Base-by-base conservation (phyloP, 164 flowering plant species). In the Aristolochia californica region DNA sequence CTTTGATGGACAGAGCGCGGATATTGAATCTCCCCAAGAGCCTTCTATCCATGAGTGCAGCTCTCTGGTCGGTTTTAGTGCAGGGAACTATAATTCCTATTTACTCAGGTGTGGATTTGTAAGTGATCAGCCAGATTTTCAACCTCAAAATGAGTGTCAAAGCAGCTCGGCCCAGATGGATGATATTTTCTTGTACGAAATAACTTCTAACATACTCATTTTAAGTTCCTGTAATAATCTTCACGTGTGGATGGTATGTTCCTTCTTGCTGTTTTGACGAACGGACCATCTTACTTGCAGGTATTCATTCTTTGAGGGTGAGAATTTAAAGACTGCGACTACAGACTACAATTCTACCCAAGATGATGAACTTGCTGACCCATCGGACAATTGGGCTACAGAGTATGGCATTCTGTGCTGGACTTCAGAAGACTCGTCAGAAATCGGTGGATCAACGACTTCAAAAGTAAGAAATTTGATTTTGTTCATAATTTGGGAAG, bases 161-260 rank as follows among this genome's bases (percentile, higher is more conserved):
- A 34, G 45, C 34, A 13, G 21, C 22, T 62, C 75, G 25, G 63
- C 62, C 62, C 69, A 68, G 52, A 58, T 61, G 63, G 78, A 78
- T 60, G 83, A 74, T 62, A 62, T 66, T 61, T 76, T 70, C 81
- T 64, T 80, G 87, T 82, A 82, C 68, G 52, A 62, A 67, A 40
- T 64, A 62, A 76, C 77, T 66, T 72, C 68, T 73, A 70, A 56
- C 66, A 70, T 76, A 57, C 75, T 71, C 71, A 58, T 55, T 72
- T 72, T 69, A 44, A 40, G 56, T 66, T 78, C 23, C 10, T 34
- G 40, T 74, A 57, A 43, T 62, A 60, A 62, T 53, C 59, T 61
- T 30, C 18, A 58, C 62, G 64, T 43, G 52, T 61, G 48, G 34
- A 61, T 23, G 49, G 63, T 53, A n/a, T 44, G 13, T 48, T 9